Base-by-base conservation (phyloP, 192 early-diverging fungal genomes). In the Martensiomyces pterosporus region DNA sequence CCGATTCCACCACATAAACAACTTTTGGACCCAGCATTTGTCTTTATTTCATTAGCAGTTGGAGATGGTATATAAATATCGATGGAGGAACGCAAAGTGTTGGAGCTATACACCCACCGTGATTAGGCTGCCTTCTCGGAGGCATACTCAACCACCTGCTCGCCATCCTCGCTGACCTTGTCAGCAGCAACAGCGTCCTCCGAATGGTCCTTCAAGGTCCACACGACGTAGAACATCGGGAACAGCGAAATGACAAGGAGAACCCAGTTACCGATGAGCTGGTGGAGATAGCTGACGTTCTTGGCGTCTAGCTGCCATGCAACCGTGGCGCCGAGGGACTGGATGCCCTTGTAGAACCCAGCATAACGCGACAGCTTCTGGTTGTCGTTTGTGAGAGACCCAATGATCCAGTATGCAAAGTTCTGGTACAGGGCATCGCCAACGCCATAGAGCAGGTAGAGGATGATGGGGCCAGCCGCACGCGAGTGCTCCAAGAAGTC, bases 401-500 rank as follows among this genome's bases (percentile, higher is more conserved):
- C 87, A 64, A 89, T 78, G 15, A 89, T 43, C 84, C 85, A 89
- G 79, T 89, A 88, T 1, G 63, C 48, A 35, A 60, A 82, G 50
- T 61, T 71, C 59, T 89, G 87, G 70, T 79, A 86, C 36, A 86
- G 77, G 33, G 87, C 79, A 52, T 89, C 87, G 50, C 65, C 71
- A 9, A 85, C 41, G 34, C 87, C 87, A 48, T 82, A 86, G 37
- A 76, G 60, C 41, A 81, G 55, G 52, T 86, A 89, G 15, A 83
- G 43, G 50, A 86, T 52, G 22, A 81, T 48, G 6, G 77, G 69
- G 33, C 71, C 74, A 37, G 39, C 39, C 5, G 39, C 16, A 9
- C 39, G 16, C 7, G 6, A 7, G 14, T 17, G 39, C 22, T 41
- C 39, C 39, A 41, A 14, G 22, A 41, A 41, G 14, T 41, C 39